Conservation (phyloP, 441 rosid genomes). For the Bruguiera hainesii region DNA sequence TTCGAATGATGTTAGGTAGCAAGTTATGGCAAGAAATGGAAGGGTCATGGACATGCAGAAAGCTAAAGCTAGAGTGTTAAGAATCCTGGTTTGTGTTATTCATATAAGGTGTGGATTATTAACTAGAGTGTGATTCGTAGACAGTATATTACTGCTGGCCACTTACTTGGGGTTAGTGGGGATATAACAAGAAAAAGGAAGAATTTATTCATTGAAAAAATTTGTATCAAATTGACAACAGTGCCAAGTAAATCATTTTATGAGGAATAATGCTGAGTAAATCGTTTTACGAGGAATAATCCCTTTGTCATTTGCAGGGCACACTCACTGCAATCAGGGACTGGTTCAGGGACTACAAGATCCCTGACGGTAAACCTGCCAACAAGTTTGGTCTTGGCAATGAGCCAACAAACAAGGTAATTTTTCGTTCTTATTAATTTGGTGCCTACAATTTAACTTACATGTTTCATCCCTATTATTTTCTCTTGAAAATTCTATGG, state of each 20-base stretch:
- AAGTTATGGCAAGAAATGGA: not conserved
- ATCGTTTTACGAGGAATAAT: not conserved
- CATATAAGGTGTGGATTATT: not conserved
- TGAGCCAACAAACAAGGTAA: slow-evolving; percentile 85
- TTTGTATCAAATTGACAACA: no score
- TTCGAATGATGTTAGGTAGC: not conserved
- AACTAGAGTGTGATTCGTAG: not conserved
- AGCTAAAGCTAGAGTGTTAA: not conserved
- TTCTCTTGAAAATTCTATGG: no score
- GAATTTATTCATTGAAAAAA: no score
- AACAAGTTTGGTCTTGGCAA: slow-evolving; percentile 95
- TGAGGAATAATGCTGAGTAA: not conserved
- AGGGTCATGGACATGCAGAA: not conserved
- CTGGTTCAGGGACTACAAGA: slow-evolving; percentile 97
- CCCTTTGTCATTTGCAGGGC: slow-evolving; percentile 49
- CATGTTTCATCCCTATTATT: not conserved
- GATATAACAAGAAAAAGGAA: no score
- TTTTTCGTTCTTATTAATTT: not conserved
- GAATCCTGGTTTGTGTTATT: not conserved
- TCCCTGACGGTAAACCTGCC: slow-evolving; percentile 97
- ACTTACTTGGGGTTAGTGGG: not conserved
- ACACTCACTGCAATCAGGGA: slow-evolving; percentile 82
- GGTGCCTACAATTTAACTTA: not conserved
- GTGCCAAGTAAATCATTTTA: no score
- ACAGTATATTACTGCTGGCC: not conserved